Conservation (phyloP, 169 alveolate species). For the Cryptosporidium ryanae region DNA sequence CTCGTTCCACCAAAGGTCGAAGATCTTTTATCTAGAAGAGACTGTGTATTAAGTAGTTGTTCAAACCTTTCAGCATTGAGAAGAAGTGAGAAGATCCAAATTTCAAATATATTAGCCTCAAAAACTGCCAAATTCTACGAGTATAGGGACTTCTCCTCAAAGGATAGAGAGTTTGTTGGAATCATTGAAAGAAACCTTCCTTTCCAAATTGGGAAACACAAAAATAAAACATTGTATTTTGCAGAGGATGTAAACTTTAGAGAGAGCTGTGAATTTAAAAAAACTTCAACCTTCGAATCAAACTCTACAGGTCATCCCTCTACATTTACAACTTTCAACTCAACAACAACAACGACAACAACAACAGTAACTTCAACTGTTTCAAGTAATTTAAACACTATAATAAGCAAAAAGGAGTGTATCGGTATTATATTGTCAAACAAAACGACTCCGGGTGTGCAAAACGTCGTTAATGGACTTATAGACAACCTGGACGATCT, state of each 20-base stretch:
- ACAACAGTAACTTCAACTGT: not conserved
- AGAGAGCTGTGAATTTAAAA: not conserved
- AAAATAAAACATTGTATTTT: not conserved
- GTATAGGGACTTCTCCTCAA: slow-evolving; percentile 1
- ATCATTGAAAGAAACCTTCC: not conserved
- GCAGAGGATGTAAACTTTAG: slow-evolving; percentile 3
- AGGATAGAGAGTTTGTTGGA: slow-evolving; percentile 7
- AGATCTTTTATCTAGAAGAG: slow-evolving; percentile 37
- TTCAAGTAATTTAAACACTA: not conserved
- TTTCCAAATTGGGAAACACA: slow-evolving; percentile 25
- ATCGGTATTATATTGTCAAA: slow-evolving; percentile 40
- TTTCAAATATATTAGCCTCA: slow-evolving; percentile 11
- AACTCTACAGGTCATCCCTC: not conserved
- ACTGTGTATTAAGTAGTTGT: not conserved
- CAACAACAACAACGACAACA: not conserved
- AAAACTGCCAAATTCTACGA: slow-evolving; percentile 21
- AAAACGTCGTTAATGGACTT: slow-evolving; percentile 39
- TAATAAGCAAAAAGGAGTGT: not conserved
- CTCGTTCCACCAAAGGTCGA: slow-evolving; percentile 78
- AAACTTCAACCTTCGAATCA: not conserved
- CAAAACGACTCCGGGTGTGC: slow-evolving; percentile 50
- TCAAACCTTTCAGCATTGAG: not conserved
- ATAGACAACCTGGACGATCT: slow-evolving; percentile 1
- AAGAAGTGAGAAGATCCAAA: not conserved
- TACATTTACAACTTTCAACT: not conserved